A percentile compares a stretch with the other conserved stretches of the same genome.
Evolutionary conservation across 106 monocot species (phyloP).

Genomic region (Dendrobium nobile): DNA sequence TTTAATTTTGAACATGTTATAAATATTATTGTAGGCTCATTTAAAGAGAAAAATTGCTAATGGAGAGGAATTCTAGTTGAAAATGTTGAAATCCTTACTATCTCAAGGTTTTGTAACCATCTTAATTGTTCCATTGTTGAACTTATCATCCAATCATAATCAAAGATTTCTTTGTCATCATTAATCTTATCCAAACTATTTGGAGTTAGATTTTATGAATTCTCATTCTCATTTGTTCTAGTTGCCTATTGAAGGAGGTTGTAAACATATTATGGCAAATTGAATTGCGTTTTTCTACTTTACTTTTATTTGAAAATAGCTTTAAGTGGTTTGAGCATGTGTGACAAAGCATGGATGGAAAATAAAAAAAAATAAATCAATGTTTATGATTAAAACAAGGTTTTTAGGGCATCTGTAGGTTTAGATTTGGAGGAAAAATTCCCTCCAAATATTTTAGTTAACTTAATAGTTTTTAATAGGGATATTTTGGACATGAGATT

Average conservation of each 20-base stretch:
- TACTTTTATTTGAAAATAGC: too few relatives aligned
- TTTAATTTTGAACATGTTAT: neutral
- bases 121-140: neutral
- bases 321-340: too few relatives aligned
- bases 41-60: neutral
- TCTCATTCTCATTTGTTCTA: neutral
- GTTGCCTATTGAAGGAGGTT: neutral
- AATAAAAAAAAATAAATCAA: too few relatives aligned
- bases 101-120: neutral
- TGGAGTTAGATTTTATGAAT: neutral
- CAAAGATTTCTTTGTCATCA: neutral
- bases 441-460: too few relatives aligned
- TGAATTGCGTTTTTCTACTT: neutral
- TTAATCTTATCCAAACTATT: neutral
- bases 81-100: neutral
- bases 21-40: neutral
- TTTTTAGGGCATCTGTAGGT: too few relatives aligned
- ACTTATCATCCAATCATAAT: neutral
- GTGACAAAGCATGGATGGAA: neutral
- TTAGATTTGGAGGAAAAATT: too few relatives aligned
- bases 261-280: neutral
- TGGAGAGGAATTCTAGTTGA: neutral
- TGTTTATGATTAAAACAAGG: too few relatives aligned
- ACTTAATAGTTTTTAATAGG: too few relatives aligned
- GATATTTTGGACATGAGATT: too few relatives aligned